Evolutionary conservation across 1,139 yeast genomes (phyloP).

Genomic region (Blastobotrys persicus): DNA sequence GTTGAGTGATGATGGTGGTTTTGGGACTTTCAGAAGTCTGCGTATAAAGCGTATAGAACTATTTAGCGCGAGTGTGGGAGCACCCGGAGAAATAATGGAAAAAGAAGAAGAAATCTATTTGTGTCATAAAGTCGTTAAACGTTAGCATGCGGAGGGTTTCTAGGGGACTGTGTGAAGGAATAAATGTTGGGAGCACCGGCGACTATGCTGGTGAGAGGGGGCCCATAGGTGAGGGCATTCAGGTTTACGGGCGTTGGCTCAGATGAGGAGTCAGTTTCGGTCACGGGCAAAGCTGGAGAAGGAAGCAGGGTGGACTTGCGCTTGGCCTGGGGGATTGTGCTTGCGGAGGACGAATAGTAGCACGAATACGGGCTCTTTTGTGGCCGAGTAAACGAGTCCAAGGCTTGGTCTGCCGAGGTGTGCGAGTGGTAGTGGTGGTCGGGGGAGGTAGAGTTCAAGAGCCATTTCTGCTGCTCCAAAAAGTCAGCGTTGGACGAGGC

Average conservation of each 20-base stretch:
- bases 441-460: conserved; percentile 17
- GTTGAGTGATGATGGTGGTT: neutral
- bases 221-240: conserved; percentile 4
- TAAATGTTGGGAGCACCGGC: neutral
- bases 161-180: neutral
- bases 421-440: neutral
- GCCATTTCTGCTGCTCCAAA: conserved; percentile 29
- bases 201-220: conserved; percentile 4
- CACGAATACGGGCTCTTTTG: conserved; percentile 4
- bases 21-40: no score
- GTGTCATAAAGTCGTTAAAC: neutral
- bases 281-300: conserved; percentile 20
- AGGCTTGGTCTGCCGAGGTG: neutral
- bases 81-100: no score
- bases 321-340: conserved; percentile 8
- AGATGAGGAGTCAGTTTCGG: conserved; percentile 1
- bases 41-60: no score
- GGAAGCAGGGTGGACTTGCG: conserved; percentile 25
- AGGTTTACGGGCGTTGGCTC: conserved; percentile 5
- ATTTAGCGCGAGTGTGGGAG: no score
- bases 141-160: neutral
- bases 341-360: conserved; percentile 1
- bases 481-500: conserved; percentile 25
- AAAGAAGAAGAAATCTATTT: no score
- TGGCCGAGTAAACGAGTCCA: conserved; percentile 3